phyloP scores from a whole-genome alignment of 2,329 filamentous ascomycete species.

The Paraconiothyrium sp. region DNA sequence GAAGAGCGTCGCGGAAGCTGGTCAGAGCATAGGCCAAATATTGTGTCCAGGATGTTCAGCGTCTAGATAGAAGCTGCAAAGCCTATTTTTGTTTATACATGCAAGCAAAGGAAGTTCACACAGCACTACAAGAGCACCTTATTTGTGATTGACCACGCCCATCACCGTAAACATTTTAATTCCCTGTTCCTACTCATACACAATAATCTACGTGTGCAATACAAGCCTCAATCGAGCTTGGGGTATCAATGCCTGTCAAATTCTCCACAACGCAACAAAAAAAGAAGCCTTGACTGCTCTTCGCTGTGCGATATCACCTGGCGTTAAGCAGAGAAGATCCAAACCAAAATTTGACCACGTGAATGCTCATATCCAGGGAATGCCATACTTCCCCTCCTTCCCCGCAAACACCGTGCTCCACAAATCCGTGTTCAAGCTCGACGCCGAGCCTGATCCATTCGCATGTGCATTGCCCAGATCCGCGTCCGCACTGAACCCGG shows the following conservation, averaged over 20 bases:
- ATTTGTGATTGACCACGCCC: background rate
- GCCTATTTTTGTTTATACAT: background rate
- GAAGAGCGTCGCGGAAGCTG: constrained; percentile 14
- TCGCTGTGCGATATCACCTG: too few relatives aligned
- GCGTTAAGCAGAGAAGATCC: background rate
- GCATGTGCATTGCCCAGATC: background rate
- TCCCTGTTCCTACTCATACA: background rate
- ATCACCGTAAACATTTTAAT: background rate
- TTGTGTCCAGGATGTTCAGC: constrained; percentile 8
- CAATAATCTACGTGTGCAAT: background rate
- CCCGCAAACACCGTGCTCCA: constrained; percentile 20
- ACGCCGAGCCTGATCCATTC: background rate
- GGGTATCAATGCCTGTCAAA: constrained; percentile 9
- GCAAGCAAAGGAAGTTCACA: background rate
- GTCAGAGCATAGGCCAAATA: constrained; percentile 8
- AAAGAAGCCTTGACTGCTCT: background rate
- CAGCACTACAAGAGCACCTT: background rate
- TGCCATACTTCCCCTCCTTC: constrained; percentile 17
- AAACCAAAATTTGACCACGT: background rate
- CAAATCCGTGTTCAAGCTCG: constrained; percentile 7
- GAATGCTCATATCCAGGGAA: constrained; percentile 24
- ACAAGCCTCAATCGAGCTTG: constrained; percentile 1
- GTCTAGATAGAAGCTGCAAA: background rate
- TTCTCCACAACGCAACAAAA: background rate
- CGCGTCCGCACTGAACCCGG: background rate